Percentiles rank a stretch among this genome's conserved stretches.
Conservation (phyloP, 257 asterid species). For the Voacanga thouarsii region DNA sequence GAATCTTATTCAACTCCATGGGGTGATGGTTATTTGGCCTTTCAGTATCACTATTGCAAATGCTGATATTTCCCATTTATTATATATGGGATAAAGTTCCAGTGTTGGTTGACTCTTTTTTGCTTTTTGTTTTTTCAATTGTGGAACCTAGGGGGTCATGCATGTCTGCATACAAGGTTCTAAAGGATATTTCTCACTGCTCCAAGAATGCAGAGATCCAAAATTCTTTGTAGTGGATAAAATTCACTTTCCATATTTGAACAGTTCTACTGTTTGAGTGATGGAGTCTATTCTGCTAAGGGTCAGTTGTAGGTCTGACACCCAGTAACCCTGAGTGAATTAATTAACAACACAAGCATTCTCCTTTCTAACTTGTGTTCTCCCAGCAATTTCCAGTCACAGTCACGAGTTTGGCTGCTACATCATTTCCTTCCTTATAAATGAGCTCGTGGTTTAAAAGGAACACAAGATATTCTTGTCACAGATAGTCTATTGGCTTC, state of each 20-base stretch:
- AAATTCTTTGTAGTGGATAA: background rate
- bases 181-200: background rate
- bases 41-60: background rate
- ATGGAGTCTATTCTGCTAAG: background rate
- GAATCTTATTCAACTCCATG: background rate
- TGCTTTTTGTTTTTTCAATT: background rate
- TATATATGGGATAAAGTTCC: background rate
- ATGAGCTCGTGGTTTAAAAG: background rate
- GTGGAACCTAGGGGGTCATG: background rate
- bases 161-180: background rate
- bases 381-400: background rate
- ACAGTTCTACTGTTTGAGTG: background rate
- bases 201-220: background rate
- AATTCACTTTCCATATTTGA: background rate
- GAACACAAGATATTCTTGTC: background rate
- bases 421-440: background rate
- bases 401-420: background rate
- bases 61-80: conserved; percentile 1
- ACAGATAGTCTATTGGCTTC: too few relatives aligned
- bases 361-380: background rate
- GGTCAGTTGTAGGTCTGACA: background rate
- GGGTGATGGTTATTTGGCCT: background rate
- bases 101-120: background rate
- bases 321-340: background rate
- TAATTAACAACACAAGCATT: background rate